Conservation (phyloP, 2,329 filamentous ascomycete genomes). For the Colletotrichum falcatum region DNA sequence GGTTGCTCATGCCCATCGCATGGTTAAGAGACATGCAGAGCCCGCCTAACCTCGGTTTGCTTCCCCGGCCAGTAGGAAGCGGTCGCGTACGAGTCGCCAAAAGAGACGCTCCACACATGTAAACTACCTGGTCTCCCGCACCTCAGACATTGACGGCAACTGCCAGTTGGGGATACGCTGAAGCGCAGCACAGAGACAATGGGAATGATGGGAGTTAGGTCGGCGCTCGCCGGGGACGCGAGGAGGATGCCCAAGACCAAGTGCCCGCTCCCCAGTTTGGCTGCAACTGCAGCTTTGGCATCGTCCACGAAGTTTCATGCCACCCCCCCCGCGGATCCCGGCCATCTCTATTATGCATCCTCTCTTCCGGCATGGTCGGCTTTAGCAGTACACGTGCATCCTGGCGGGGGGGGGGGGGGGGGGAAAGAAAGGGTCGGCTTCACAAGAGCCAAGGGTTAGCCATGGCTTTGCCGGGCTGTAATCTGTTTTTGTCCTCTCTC, state of each 20-base stretch:
- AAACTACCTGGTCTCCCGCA: no score
- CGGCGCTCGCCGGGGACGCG: neutral
- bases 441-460: constrained; percentile 5
- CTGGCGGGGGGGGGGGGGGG: no score
- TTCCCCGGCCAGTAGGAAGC: constrained; percentile 31
- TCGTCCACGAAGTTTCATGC: neutral
- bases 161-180: neutral
- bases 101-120: neutral
- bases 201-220: neutral
- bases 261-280: neutral
- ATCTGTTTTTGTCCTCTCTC: neutral
- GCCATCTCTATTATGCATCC: neutral
- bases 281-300: neutral
- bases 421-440: neutral
- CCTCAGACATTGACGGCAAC: no score
- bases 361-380: neutral
- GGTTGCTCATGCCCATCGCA: constrained; percentile 5
- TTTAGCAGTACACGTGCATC: neutral
- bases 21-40: constrained; percentile 8
- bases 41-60: constrained; percentile 18
- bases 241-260: neutral
- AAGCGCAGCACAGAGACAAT: neutral
- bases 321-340: neutral
- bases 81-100: neutral
- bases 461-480: neutral